Conservation (phyloP, 164 flowering plant genomes). For the Liriodendron chinense region DNA sequence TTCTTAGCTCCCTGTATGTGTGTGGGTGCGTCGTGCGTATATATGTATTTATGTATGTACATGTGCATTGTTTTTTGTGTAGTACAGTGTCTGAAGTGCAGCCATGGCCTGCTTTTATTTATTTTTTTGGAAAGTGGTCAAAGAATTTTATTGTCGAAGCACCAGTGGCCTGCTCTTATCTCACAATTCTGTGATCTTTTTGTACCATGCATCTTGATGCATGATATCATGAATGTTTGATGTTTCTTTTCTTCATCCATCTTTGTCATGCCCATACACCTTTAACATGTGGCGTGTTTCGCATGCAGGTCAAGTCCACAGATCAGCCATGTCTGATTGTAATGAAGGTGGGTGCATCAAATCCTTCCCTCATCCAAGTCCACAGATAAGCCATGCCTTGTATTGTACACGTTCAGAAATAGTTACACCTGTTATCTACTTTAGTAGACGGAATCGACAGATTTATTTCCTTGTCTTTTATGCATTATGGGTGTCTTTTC, state of each 20-base stretch:
- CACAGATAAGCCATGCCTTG: not conserved
- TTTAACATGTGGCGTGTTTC: constrained; percentile 11
- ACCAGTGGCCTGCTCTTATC: no score
- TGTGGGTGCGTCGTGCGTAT: not conserved
- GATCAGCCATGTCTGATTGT: constrained; percentile 58
- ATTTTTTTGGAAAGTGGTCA: no score
- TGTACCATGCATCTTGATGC: not conserved
- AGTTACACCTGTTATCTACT: not conserved
- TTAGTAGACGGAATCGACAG: not conserved
- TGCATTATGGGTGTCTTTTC: not conserved
- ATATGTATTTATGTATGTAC: not conserved
- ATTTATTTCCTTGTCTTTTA: not conserved
- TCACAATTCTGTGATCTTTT: not conserved
- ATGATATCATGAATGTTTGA: not conserved
- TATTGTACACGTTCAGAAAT: not conserved
- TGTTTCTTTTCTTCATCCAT: not conserved
- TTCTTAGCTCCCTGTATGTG: not conserved
- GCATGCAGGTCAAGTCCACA: constrained; percentile 54
- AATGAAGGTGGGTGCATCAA: constrained; percentile 51
- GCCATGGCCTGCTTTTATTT: no score
- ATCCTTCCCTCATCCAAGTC: no score
- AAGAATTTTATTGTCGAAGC: no score
- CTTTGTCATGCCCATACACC: not conserved
- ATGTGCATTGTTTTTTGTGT: no score
- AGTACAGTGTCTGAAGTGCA: not conserved